Evolutionary conservation across 2,329 filamentous ascomycete species (phyloP), one percentile per base, ranked within the genome.

Genomic region (Aspergillus sp.): DNA sequence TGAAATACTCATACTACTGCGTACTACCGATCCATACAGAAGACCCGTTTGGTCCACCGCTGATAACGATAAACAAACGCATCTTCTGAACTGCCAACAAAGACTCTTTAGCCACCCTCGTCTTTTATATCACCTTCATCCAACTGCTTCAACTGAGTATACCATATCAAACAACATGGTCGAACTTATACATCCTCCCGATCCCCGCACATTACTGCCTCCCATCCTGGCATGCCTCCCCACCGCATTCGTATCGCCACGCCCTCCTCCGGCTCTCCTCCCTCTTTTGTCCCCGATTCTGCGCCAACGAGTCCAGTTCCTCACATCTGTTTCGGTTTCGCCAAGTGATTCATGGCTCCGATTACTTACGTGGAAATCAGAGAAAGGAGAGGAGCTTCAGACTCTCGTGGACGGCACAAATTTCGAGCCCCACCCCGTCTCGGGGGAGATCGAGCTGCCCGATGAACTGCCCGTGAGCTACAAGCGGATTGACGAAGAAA

Each of bases 151-250:
- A 37, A 9, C n/a, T 9, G 33, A 37, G 17, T 6, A 37, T 15
- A 37, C n/a, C 1, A 17, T 7, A 37, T n/a, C n/a, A 37, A 35
- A 30, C 54, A 72, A 62, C 53, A 79, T 78, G 69, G 77, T 78
- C 59, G 73, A 79, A 56, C 66, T 74, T 47, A 76, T 81, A 48
- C 74, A 74, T 46, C 69, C 73, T 35, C 82, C 81, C 23, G 72
- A 81, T 50, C 70, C 79, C 45, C 74, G 76, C 53, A 69, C 74
- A 37, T 69, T 85, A 12, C 74, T 85, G 17, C 81, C 79, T 50
- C 81, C 82, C 32, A 70, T 85, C 6, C 76, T 85, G 43, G 82
- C 82, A 41, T 84, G 80, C 63, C 72, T 85, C 3, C 79, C 81
- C 5, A 78, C 78, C 17, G 78, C 81, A 13, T 82, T 78, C 60